Conservation (phyloP, 345 rosid species). For the Populus tremula region DNA sequence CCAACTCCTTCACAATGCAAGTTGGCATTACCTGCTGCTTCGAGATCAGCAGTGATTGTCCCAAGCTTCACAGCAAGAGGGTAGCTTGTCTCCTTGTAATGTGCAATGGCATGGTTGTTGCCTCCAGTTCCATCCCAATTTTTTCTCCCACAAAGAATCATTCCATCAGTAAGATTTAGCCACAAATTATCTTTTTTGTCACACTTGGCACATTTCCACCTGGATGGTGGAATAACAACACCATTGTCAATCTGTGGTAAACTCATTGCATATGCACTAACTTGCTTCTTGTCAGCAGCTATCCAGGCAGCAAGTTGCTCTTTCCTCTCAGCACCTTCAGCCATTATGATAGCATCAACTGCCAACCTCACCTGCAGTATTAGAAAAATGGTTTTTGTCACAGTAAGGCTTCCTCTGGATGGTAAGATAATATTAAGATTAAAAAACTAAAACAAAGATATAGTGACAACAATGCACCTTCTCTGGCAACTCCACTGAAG, state of each 20-base stretch:
- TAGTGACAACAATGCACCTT: slow-evolving; percentile 53
- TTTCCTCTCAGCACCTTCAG: slow-evolving; percentile 86
- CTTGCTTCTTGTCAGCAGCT: slow-evolving; percentile 81
- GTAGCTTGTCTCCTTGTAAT: slow-evolving; percentile 80
- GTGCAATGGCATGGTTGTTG: slow-evolving; percentile 88
- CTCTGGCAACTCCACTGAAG: slow-evolving; percentile 94
- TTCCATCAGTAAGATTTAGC: slow-evolving; percentile 96
- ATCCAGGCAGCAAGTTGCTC: slow-evolving; percentile 95
- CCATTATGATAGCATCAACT: slow-evolving; percentile 71
- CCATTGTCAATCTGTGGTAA: slow-evolving; percentile 77
- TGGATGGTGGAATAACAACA: slow-evolving; percentile 74
- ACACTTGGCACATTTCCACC: slow-evolving; percentile 91
- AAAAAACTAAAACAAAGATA: background rate
- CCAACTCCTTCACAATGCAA: slow-evolving; percentile 10
- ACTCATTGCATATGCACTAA: slow-evolving; percentile 68
- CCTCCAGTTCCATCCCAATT: slow-evolving; percentile 99
- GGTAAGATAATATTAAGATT: background rate
- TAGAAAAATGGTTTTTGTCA: background rate
- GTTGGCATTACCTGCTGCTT: slow-evolving; percentile 84
- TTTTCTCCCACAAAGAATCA: slow-evolving; percentile 92
- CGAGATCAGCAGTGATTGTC: slow-evolving; percentile 88
- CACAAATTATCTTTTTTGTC: slow-evolving; percentile 91
- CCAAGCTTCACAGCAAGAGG: slow-evolving; percentile 99
- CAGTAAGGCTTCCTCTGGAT: background rate
- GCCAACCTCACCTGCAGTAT: slow-evolving; percentile 75